phyloP scores from a whole-genome alignment of 75 land plant genomes.

The Picea sitchensis region DNA sequence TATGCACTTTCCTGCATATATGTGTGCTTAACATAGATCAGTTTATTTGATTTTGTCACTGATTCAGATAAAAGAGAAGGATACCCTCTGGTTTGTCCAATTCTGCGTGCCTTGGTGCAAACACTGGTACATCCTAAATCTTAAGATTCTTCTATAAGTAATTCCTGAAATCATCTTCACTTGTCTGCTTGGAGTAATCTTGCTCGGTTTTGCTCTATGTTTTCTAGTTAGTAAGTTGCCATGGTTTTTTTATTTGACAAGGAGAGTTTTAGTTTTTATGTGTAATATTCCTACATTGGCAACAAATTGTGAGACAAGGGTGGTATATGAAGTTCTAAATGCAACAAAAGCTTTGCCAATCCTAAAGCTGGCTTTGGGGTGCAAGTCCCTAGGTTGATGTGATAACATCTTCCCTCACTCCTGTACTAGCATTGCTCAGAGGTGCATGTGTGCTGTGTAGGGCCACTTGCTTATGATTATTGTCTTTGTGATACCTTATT shows the following conservation, averaged over 20 bases:
- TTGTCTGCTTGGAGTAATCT: not conserved
- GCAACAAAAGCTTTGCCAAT: too few species aligned
- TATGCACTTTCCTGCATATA: too few species aligned
- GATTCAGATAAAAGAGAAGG: constrained; percentile 79
- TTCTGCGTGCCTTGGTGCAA: constrained; percentile 98
- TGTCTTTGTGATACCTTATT: too few species aligned
- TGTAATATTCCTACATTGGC: too few species aligned
- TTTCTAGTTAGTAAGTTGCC: not conserved
- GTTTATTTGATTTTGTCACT: not conserved
- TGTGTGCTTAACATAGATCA: not conserved
- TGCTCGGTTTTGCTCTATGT: not conserved
- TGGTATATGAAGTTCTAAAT: too few species aligned
- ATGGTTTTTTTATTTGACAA: not conserved
- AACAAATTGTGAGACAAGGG: too few species aligned
- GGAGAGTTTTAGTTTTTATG: not conserved
- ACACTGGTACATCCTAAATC: constrained; percentile 56
- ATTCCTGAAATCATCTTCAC: not conserved
- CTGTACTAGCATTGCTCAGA: too few species aligned
- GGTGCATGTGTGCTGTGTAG: too few species aligned
- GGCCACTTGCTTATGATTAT: too few species aligned
- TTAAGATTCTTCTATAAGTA: not conserved
- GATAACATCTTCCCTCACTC: too few species aligned
- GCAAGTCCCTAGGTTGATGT: too few species aligned
- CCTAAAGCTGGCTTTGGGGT: too few species aligned
- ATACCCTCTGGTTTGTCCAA: constrained; percentile 87